These are phyloP conservation scores for Anthracocystis setariae DNA, from an alignment of 1,284 basidiomycete species.

Conservation along the genomic window DNA sequence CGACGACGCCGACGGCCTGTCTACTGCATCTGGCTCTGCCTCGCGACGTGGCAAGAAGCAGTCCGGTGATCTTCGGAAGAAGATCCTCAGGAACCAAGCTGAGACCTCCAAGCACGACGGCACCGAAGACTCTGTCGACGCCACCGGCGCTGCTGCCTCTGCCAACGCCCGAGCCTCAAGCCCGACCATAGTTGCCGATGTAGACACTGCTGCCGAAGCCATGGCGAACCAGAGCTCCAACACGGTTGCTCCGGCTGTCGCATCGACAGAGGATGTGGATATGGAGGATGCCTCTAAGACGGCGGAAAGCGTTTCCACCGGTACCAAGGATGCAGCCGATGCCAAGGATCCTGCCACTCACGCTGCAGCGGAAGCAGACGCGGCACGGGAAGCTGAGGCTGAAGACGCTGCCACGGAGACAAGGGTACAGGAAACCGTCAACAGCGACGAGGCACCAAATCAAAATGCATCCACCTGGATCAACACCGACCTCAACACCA, in stretches of 20 bases:
- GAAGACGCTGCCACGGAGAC: conserved; percentile 19
- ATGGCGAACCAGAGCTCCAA: conserved; percentile 48
- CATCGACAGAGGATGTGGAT: conserved; percentile 40
- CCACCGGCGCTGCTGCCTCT: conserved; percentile 32
- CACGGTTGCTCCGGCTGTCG: conserved; percentile 37
- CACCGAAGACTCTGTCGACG: conserved; percentile 29
- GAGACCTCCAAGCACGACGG: conserved; percentile 53
- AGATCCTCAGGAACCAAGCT: conserved; percentile 52
- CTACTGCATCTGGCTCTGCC: conserved; percentile 40
- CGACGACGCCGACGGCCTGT: conserved; percentile 43
- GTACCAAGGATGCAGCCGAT: conserved; percentile 1
- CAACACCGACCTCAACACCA: conserved; percentile 67
- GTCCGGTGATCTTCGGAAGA: conserved; percentile 49
- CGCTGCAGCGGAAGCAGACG: conserved; percentile 4
- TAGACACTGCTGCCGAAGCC: conserved; percentile 39
- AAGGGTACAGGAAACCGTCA: conserved; percentile 9
- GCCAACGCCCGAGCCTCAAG: conserved; percentile 42
- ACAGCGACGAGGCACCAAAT: conserved; percentile 23
- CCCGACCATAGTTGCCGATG: conserved; percentile 45
- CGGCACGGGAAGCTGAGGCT: conserved; percentile 8
- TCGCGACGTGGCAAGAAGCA: conserved; percentile 40
- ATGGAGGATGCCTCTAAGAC: conserved; percentile 49
- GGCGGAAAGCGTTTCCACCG: neutral
- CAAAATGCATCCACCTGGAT: conserved; percentile 70
- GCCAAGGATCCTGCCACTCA: conserved; percentile 5